Evolutionary conservation across 805 yeast genomes (phyloP).

Genomic region (Saccharomycopsis oosterbeekiorum): DNA sequence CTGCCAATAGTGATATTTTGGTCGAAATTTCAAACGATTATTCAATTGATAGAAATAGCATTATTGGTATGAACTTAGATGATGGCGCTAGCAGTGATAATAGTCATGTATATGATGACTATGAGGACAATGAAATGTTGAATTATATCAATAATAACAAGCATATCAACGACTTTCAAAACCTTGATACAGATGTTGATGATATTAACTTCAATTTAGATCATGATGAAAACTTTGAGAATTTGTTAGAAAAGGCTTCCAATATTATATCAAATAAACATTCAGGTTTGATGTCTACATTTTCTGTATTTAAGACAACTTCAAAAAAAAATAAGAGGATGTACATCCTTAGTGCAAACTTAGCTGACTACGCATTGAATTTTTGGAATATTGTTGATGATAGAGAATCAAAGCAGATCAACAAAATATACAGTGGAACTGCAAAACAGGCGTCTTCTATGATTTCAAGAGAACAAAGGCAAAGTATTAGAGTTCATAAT

Average conservation of each 20-base stretch:
- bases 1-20: background rate
- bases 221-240: slow-evolving; percentile 1
- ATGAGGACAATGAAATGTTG: background rate
- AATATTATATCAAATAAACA: background rate
- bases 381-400: slow-evolving; percentile 29
- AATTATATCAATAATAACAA: background rate
- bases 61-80: background rate
- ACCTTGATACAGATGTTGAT: slow-evolving; percentile 1
- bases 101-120: background rate
- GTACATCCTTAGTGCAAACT: slow-evolving; percentile 10
- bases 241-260: background rate
- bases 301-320: background rate
- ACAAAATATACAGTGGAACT: background rate
- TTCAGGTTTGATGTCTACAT: background rate
- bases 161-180: background rate
- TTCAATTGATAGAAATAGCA: background rate
- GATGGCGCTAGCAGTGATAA: background rate
- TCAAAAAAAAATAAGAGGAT: background rate
- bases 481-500: slow-evolving; percentile 35
- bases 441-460: slow-evolving; percentile 23
- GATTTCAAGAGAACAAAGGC: slow-evolving; percentile 36
- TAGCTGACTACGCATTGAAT: slow-evolving; percentile 20
- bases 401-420: slow-evolving; percentile 4
- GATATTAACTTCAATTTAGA: background rate
- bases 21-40: background rate